phyloP scores from a whole-genome alignment of 2,329 filamentous ascomycete species.

The Ambrosiella beaveri region DNA sequence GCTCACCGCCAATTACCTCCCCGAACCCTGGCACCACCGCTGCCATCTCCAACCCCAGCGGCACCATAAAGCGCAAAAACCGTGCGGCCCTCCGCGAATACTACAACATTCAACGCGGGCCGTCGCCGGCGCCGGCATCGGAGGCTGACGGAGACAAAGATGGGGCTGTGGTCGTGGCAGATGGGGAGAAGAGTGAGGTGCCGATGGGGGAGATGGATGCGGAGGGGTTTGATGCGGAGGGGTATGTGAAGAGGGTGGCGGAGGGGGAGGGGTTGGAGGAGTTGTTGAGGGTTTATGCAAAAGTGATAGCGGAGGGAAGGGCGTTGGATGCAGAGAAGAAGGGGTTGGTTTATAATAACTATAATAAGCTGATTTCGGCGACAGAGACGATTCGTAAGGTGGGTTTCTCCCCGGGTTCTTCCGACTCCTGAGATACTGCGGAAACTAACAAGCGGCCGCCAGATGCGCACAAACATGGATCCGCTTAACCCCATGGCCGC shows the following conservation, averaged over 20 bases:
- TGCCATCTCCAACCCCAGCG: slow-evolving; percentile 14
- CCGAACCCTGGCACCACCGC: slow-evolving; percentile 15
- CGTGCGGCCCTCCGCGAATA: slow-evolving; percentile 82
- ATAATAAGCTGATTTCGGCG: slow-evolving; percentile 88
- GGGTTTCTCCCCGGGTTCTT: slow-evolving; percentile 8
- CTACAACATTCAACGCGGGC: slow-evolving; percentile 51
- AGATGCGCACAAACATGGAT: slow-evolving; percentile 71
- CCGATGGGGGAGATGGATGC: slow-evolving; percentile 56
- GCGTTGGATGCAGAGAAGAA: slow-evolving; percentile 93
- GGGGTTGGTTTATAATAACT: slow-evolving; percentile 94
- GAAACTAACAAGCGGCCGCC: slow-evolving; percentile 6
- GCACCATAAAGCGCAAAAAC: slow-evolving; percentile 41
- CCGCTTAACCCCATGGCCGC: slow-evolving; percentile 57
- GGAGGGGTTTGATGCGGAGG: slow-evolving; percentile 52
- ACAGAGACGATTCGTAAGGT: slow-evolving; percentile 85
- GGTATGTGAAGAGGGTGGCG: slow-evolving; percentile 46
- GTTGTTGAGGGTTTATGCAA: slow-evolving; percentile 52
- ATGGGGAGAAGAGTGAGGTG: slow-evolving; percentile 33
- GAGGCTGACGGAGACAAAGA: not conserved
- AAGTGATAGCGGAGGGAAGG: slow-evolving; percentile 62
- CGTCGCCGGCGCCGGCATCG: slow-evolving; percentile 13
- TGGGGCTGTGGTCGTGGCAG: not conserved
- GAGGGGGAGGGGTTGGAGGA: slow-evolving; percentile 48
- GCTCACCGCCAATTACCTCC: slow-evolving; percentile 42
- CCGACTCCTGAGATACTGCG: not conserved